Evolutionary conservation across 1,139 yeast species (phyloP).

Genomic region (Hyphopichia wangnamkhiaoensis): DNA sequence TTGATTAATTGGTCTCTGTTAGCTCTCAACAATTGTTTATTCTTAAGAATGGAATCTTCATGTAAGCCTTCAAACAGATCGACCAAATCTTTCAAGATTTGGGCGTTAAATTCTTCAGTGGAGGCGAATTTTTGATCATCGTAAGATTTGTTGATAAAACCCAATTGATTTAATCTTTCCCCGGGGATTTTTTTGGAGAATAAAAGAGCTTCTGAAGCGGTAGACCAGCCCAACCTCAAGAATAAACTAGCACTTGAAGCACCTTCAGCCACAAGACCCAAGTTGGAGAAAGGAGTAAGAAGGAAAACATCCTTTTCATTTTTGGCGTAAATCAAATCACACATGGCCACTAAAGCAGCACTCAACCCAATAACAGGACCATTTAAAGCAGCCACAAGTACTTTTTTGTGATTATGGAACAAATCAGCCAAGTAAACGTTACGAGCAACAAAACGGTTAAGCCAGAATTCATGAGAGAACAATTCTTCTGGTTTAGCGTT

Average conservation of each 20-base stretch:
- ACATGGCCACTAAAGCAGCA: constrained; percentile 71
- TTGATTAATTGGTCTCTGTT: constrained; percentile 48
- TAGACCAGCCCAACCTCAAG: constrained; percentile 70
- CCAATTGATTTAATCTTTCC: constrained; percentile 55
- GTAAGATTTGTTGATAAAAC: constrained; percentile 59
- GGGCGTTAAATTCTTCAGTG: constrained; percentile 60
- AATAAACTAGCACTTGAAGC: constrained; percentile 71
- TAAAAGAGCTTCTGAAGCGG: constrained; percentile 72
- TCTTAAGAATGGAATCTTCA: constrained; percentile 58
- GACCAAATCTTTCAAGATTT: constrained; percentile 50
- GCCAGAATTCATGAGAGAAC: constrained; percentile 56
- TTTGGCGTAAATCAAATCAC: constrained; percentile 74
- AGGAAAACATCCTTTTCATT: constrained; percentile 59
- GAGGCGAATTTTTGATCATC: constrained; percentile 44
- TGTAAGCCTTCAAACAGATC: constrained; percentile 51
- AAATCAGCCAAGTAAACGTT: constrained; percentile 70
- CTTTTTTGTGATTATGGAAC: constrained; percentile 70
- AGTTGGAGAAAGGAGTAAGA: constrained; percentile 76
- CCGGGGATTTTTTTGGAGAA: constrained; percentile 69
- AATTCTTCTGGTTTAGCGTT: constrained; percentile 24
- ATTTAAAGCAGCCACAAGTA: constrained; percentile 73
- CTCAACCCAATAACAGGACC: constrained; percentile 88
- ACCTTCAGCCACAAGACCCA: constrained; percentile 86
- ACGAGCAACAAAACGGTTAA: constrained; percentile 62
- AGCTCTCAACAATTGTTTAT: constrained; percentile 57